These are phyloP conservation scores for Aspergillus quadrilineatus DNA, from an alignment of 2,329 filamentous ascomycete species.

Conservation along the genomic window DNA sequence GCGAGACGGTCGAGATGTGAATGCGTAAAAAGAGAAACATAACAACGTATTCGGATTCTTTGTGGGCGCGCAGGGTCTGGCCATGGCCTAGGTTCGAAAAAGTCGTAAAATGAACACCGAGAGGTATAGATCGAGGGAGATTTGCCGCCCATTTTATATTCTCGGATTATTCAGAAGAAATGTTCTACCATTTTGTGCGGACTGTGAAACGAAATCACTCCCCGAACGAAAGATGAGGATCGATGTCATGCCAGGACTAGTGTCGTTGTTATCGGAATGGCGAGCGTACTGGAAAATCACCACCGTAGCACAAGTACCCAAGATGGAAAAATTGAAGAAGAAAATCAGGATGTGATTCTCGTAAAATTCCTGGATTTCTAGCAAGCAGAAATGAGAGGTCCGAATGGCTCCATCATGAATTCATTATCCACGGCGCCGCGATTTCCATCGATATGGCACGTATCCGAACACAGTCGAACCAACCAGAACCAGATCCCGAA, in stretches of 20 bases:
- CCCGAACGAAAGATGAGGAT: not conserved
- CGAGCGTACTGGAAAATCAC: too few species aligned
- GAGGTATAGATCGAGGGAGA: too few species aligned
- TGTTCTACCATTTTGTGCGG: not conserved
- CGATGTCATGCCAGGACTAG: not conserved
- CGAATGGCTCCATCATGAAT: conserved; percentile 13
- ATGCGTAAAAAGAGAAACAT: too few species aligned
- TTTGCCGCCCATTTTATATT: too few species aligned
- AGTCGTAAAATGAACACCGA: too few species aligned
- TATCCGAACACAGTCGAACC: conserved; percentile 4
- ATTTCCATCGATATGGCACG: conserved; percentile 2
- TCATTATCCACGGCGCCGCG: conserved; percentile 5
- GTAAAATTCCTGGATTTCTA: conserved; percentile 12
- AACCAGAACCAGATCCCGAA: not conserved
- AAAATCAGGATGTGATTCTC: conserved; percentile 14
- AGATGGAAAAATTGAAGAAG: not conserved
- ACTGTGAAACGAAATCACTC: not conserved
- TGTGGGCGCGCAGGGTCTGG: too few species aligned
- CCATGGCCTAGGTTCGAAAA: too few species aligned
- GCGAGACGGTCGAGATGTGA: too few species aligned
- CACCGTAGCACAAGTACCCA: not conserved
- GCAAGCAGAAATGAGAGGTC: conserved; percentile 13
- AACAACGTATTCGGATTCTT: too few species aligned
- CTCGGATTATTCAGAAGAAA: too few species aligned
- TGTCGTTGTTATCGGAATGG: not conserved